phyloP scores from a whole-genome alignment of 2,329 filamentous ascomycete genomes.

The Alternaria dauci region DNA sequence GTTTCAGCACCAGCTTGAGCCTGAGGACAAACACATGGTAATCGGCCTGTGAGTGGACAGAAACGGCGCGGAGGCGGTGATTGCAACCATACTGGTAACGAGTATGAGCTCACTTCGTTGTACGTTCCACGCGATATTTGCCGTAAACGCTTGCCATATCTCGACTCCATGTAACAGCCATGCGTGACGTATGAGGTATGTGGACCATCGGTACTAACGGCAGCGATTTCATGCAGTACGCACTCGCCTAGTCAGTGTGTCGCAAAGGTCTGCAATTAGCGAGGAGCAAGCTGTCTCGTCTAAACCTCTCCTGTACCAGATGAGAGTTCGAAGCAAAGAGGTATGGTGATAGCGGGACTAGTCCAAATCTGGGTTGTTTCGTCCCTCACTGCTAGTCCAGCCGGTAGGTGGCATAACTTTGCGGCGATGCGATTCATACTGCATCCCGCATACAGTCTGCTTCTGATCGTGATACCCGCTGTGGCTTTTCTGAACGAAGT shows the following conservation, averaged over 20 bases:
- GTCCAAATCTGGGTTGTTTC: constrained; percentile 36
- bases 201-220: constrained; percentile 37
- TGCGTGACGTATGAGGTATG: constrained; percentile 43
- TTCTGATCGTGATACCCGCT: constrained; percentile 14
- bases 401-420: constrained; percentile 33
- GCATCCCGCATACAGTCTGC: constrained; percentile 33
- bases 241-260: constrained; percentile 24
- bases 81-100: constrained; percentile 3
- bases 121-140: constrained; percentile 31
- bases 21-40: constrained; percentile 45
- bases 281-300: constrained; percentile 28
- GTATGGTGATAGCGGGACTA: constrained; percentile 30
- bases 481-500: constrained; percentile 22
- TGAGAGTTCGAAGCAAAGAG: constrained; percentile 23
- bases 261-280: constrained; percentile 28
- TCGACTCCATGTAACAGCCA: constrained; percentile 32
- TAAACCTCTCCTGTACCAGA: constrained; percentile 33
- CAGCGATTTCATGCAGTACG: constrained; percentile 31
- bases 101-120: constrained; percentile 26
- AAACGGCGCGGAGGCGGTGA: constrained; percentile 13
- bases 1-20: constrained; percentile 70
- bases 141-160: constrained; percentile 31
- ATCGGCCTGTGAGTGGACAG: constrained; percentile 11
- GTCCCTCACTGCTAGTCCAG: constrained; percentile 35
- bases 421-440: constrained; percentile 23